Percentiles rank a stretch among this genome's conserved stretches.
These are phyloP conservation scores for Ensete glaucum DNA, from an alignment of 176 grass and related monocot species.

Conservation along the genomic window DNA sequence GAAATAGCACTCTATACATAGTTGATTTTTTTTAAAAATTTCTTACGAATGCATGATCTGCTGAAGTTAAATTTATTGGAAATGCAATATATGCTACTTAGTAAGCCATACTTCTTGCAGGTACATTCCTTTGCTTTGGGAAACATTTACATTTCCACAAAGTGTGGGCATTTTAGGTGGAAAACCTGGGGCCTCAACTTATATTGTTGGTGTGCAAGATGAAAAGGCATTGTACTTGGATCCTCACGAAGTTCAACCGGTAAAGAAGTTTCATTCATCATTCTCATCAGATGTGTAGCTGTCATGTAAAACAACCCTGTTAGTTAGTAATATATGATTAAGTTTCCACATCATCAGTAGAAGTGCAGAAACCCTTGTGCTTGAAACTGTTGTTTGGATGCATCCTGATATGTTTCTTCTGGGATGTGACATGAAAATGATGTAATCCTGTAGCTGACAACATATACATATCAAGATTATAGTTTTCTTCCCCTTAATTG, in stretches of 20 bases:
- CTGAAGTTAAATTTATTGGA: background rate
- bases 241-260: constrained; percentile 83
- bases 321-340: no score
- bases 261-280: constrained; percentile 20
- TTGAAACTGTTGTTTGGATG: background rate
- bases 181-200: constrained; percentile 91
- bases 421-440: background rate
- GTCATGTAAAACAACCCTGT: no score
- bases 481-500: background rate
- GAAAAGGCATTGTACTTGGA: constrained; percentile 87
- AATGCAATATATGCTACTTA: background rate
- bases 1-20: background rate
- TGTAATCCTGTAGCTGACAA: background rate
- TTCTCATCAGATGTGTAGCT: no score
- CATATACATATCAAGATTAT: background rate
- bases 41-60: background rate
- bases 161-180: constrained; percentile 97
- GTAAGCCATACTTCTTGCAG: constrained; percentile 26
- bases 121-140: constrained; percentile 85
- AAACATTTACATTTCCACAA: constrained; percentile 94
- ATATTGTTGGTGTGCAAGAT: constrained; percentile 89
- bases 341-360: no score
- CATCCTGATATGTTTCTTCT: background rate
- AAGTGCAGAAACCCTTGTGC: no score
- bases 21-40: background rate